Evolutionary conservation across 1,284 basidiomycete species (phyloP).

Genomic region (Ganoderma multipileum): DNA sequence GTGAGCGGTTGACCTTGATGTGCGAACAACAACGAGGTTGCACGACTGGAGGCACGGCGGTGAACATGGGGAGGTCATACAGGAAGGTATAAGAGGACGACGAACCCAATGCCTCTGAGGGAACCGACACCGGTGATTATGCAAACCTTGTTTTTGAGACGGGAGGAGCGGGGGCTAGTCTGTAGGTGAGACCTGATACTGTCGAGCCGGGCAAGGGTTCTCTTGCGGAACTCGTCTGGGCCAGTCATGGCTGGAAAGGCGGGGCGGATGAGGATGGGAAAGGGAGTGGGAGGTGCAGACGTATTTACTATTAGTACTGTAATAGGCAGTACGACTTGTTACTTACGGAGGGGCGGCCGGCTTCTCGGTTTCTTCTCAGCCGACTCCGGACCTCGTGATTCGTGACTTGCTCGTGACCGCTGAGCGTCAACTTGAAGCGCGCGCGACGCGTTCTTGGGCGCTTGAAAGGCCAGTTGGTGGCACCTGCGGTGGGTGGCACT

Average conservation of each 20-base stretch:
- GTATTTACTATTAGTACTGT: no score
- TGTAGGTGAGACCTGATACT: slow-evolving; percentile 77
- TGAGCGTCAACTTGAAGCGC: background rate
- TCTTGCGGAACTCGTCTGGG: slow-evolving; percentile 56
- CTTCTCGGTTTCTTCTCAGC: background rate
- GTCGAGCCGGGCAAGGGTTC: slow-evolving; percentile 68
- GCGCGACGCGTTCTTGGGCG: background rate
- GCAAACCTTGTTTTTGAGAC: slow-evolving; percentile 85
- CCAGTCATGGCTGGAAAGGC: slow-evolving; percentile 18
- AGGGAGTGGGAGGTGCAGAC: background rate
- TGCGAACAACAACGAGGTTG: slow-evolving; percentile 78
- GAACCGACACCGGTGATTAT: slow-evolving; percentile 90
- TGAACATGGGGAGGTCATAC: slow-evolving; percentile 13
- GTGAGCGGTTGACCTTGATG: slow-evolving; percentile 68
- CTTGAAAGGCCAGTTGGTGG: no score
- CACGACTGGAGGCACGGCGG: slow-evolving; percentile 58
- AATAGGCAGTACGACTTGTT: no score
- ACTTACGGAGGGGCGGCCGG: background rate
- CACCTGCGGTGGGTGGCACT: no score
- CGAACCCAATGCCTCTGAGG: slow-evolving; percentile 84
- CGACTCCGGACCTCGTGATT: background rate
- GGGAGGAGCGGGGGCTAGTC: slow-evolving; percentile 57
- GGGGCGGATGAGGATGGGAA: background rate
- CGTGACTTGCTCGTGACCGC: background rate
- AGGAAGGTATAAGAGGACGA: slow-evolving; percentile 4